These are phyloP conservation scores for Pseudozyma pruni DNA, from an alignment of 1,284 basidiomycete genomes.

Conservation along the genomic window DNA sequence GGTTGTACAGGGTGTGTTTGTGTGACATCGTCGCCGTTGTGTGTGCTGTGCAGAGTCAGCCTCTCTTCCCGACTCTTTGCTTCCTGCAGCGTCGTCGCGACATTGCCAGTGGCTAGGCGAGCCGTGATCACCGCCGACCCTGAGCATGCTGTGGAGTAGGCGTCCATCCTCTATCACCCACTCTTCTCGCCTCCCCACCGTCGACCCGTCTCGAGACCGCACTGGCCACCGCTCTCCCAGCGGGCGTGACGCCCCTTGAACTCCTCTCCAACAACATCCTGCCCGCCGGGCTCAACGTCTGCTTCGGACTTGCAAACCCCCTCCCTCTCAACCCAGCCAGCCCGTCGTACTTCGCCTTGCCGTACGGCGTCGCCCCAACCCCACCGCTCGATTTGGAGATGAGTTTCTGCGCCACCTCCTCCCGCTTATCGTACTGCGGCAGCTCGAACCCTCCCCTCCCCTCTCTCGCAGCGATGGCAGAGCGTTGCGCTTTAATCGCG, in stretches of 20 bases:
- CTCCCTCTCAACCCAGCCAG: not conserved
- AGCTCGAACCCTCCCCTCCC: constrained; percentile 10
- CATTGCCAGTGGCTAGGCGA: not conserved
- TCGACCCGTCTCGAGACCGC: not conserved
- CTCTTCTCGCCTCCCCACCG: not conserved
- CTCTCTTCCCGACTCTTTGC: no score
- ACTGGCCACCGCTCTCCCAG: not conserved
- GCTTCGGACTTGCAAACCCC: constrained; percentile 12
- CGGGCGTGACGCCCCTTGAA: not conserved
- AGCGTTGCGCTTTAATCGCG: constrained; percentile 16
- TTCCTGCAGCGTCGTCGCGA: no score
- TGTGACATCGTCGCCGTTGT: no score
- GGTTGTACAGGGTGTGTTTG: not conserved
- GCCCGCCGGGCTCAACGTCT: constrained; percentile 32
- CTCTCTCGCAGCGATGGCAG: no score
- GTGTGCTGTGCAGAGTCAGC: no score
- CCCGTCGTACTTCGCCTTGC: constrained; percentile 27
- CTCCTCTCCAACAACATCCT: constrained; percentile 36
- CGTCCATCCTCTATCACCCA: constrained; percentile 26
- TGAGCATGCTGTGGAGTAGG: constrained; percentile 22
- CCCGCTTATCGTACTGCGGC: constrained; percentile 9
- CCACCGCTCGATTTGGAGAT: not conserved
- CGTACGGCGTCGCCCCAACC: constrained; percentile 23
- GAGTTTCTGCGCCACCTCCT: constrained; percentile 24
- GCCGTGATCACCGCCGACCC: not conserved